Evolutionary conservation across 441 rosid genomes (phyloP).

Genomic region (Metrosideros polymorpha): DNA sequence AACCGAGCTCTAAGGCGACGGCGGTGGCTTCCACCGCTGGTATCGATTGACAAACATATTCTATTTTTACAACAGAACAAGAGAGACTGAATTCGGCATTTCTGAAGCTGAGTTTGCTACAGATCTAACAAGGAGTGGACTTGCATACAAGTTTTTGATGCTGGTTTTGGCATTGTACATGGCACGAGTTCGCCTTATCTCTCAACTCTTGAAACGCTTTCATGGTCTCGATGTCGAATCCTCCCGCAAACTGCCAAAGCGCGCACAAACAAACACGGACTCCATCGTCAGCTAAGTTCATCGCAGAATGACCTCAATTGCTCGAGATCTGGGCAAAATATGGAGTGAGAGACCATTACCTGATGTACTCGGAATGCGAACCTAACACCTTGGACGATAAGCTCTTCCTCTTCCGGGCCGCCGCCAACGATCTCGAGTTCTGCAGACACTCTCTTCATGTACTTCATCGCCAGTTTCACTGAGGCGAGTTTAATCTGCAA

Average conservation of each 20-base stretch:
- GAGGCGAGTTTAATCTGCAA: constrained; percentile 83
- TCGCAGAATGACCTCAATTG: neutral
- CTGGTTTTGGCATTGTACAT: constrained; percentile 61
- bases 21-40: neutral
- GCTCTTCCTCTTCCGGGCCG: constrained; percentile 85
- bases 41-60: constrained; percentile 8
- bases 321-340: neutral
- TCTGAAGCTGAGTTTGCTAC: constrained; percentile 88
- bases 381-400: constrained; percentile 80
- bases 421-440: constrained; percentile 61
- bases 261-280: neutral
- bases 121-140: constrained; percentile 45
- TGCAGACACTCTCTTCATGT: constrained; percentile 90
- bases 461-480: constrained; percentile 86
- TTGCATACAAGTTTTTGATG: constrained; percentile 50
- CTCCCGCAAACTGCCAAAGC: constrained; percentile 75
- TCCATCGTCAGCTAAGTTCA: neutral
- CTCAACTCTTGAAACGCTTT: constrained; percentile 87
- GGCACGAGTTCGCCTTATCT: constrained; percentile 79
- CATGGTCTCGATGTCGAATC: constrained; percentile 92
- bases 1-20: neutral
- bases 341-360: constrained; percentile 21
- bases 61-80: constrained; percentile 24
- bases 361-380: constrained; percentile 98
- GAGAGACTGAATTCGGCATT: neutral